Base-by-base conservation (phyloP, 1,284 basidiomycete genomes). In the Ceratobasidium sp. region DNA sequence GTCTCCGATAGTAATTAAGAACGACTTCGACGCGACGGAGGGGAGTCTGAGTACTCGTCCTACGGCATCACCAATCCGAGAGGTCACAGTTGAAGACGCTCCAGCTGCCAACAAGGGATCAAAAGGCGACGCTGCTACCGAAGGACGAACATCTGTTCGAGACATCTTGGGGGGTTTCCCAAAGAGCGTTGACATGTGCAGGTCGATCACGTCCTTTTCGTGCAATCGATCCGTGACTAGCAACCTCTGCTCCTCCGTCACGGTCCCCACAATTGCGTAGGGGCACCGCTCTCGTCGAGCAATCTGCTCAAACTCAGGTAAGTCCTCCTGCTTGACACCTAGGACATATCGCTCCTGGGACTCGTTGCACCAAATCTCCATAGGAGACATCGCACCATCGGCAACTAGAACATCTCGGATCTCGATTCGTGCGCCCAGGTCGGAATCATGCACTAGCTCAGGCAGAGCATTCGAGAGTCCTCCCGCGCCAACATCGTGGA, bases 321-420 rank as follows among this genome's bases (percentile, higher is more conserved):
- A 80, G 67, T 85, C 82, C 47, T 89, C 87, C 2, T 89, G 88
- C 0, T 88, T 87, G 76, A 98, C 88, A 19, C 96, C 98, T 41
- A 99, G 88, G 44, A 99, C 98, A 81, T 99, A 99, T 56, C 98
- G 91, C 82, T 99, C 97, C 85, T 99, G 97, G 78, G 92, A 94
- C 84, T 99, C 98, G 84, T 99, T 99, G 83, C 98, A 99, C 97
- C 97, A 99, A 76, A 99, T 99, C 85, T 99, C 97, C 96, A 99
- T 98, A 0, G 97, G 98, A 9, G 94, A 97, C 95, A 99, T 96
- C 59, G 92, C 91, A 41, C 89, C 87, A 82, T 99, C 98, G 48
- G 96, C 97, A 57, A 98, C 90, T 31, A 95, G 89, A 8, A 99
- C 91, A 79, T 99, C 94, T 22, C 97, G 88, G 79, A 99, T 96